Conservation (phyloP, 1,139 yeast genomes). For the Geotrichum bryndzae region DNA sequence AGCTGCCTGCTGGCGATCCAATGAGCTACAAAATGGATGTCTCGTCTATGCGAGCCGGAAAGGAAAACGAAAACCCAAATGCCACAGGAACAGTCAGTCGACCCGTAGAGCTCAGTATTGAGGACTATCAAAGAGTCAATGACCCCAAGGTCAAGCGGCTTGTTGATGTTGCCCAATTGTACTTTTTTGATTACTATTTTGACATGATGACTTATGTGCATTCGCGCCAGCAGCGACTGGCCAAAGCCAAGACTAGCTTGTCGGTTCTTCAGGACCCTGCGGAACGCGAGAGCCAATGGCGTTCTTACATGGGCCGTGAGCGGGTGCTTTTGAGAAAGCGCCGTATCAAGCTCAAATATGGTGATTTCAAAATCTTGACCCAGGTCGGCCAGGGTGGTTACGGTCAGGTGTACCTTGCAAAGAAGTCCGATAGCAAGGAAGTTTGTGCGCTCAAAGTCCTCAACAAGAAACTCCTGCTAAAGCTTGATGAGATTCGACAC, state of each 20-base stretch:
- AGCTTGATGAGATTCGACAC: slow-evolving; percentile 91
- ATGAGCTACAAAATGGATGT: slow-evolving; percentile 13
- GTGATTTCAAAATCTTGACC: slow-evolving; percentile 92
- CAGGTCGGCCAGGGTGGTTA: slow-evolving; percentile 99
- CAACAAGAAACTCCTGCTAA: slow-evolving; percentile 78
- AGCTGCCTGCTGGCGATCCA: slow-evolving; percentile 6
- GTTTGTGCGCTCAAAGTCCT: slow-evolving; percentile 92
- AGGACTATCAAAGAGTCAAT: slow-evolving; percentile 49
- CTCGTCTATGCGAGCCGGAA: slow-evolving; percentile 5
- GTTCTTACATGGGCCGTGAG: slow-evolving; percentile 76
- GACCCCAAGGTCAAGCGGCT: slow-evolving; percentile 76
- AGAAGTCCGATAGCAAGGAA: slow-evolving; percentile 90
- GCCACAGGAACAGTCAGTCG: background rate
- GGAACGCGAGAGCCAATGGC: slow-evolving; percentile 68
- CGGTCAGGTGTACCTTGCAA: slow-evolving; percentile 89
- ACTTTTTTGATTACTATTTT: slow-evolving; percentile 90
- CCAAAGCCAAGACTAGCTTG: slow-evolving; percentile 57
- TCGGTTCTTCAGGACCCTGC: slow-evolving; percentile 42
- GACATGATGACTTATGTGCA: slow-evolving; percentile 93
- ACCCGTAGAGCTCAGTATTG: slow-evolving; percentile 9
- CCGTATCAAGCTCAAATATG: slow-evolving; percentile 85
- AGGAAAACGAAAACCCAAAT: slow-evolving; percentile 9
- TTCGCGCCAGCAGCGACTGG: slow-evolving; percentile 71
- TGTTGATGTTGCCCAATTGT: slow-evolving; percentile 70
- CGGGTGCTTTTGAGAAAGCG: slow-evolving; percentile 79